Evolutionary conservation across 176 grass and related monocot species (phyloP).

Genomic region (Tillandsia fasciculata): DNA sequence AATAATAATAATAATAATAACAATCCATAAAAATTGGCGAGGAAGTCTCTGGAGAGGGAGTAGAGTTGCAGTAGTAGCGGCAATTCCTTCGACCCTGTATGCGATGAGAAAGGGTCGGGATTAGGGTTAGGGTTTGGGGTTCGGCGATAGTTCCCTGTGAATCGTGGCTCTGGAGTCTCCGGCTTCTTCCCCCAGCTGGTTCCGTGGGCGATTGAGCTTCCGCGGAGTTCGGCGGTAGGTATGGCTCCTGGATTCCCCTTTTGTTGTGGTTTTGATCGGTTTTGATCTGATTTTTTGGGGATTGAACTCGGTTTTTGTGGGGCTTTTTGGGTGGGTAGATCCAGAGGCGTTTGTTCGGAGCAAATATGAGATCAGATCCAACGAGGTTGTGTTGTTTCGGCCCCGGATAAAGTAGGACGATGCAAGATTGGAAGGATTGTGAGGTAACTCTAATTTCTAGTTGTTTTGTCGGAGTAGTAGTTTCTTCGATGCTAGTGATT

Average conservation of each 20-base stretch:
- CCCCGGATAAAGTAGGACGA: slow-evolving; percentile 53
- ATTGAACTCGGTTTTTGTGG: neutral
- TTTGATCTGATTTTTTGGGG: neutral
- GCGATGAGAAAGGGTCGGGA: neutral
- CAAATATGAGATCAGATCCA: slow-evolving; percentile 57
- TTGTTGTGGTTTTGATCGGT: neutral
- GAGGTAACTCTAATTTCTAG: slow-evolving; percentile 33
- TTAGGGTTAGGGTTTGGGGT: neutral
- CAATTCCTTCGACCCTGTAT: too few species aligned
- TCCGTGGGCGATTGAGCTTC: neutral
- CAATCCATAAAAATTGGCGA: too few species aligned
- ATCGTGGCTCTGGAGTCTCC: neutral
- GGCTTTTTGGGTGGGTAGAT: slow-evolving; percentile 4
- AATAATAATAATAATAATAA: too few species aligned
- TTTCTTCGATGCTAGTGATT: neutral
- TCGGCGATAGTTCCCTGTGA: neutral
- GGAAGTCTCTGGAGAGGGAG: too few species aligned
- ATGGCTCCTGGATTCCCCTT: neutral
- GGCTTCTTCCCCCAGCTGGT: neutral
- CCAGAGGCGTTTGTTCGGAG: slow-evolving; percentile 26
- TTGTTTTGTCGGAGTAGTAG: slow-evolving; percentile 15
- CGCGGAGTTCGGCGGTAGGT: neutral
- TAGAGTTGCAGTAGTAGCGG: too few species aligned
- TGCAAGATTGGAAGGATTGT: slow-evolving; percentile 47
- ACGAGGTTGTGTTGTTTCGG: slow-evolving; percentile 35